phyloP scores from a whole-genome alignment of 2,329 filamentous ascomycete species.

The Periconia sp. region DNA sequence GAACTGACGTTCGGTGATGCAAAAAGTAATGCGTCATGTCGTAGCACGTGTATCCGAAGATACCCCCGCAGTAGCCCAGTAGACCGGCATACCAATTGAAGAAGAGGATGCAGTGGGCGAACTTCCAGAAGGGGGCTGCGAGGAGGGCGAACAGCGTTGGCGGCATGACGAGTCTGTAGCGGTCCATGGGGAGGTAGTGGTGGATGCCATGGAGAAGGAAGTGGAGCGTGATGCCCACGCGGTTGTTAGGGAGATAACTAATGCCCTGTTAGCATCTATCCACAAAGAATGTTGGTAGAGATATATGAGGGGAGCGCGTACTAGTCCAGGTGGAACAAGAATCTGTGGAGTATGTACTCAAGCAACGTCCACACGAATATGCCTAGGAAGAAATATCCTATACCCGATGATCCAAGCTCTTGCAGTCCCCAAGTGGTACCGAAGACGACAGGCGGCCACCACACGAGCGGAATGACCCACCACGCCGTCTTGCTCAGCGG shows the following conservation, averaged over 20 bases:
- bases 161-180: slow-evolving; percentile 95
- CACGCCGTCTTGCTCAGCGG: slow-evolving; percentile 94
- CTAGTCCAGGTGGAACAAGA: slow-evolving; percentile 92
- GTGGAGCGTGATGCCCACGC: slow-evolving; percentile 82
- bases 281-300: slow-evolving; percentile 1
- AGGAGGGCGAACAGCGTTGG: slow-evolving; percentile 84
- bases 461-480: slow-evolving; percentile 85
- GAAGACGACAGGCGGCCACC: slow-evolving; percentile 81
- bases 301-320: slow-evolving; percentile 56
- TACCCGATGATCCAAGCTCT: slow-evolving; percentile 62
- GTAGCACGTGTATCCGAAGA: slow-evolving; percentile 96
- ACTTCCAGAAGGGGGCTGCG: slow-evolving; percentile 88
- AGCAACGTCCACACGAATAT: slow-evolving; percentile 85
- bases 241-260: slow-evolving; percentile 89
- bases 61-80: slow-evolving; percentile 82
- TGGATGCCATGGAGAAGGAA: slow-evolving; percentile 97
- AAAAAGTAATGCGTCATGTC: slow-evolving; percentile 99
- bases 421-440: slow-evolving; percentile 70
- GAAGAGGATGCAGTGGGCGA: slow-evolving; percentile 81
- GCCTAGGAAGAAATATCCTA: slow-evolving; percentile 72
- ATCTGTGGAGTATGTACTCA: slow-evolving; percentile 88
- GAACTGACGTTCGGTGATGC: slow-evolving; percentile 83
- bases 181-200: slow-evolving; percentile 99
- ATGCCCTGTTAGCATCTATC: slow-evolving; percentile 29
- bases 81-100: slow-evolving; percentile 85